Conservation (phyloP, 305 asterid genomes). For the Fraxinus xanthoxyloides region DNA sequence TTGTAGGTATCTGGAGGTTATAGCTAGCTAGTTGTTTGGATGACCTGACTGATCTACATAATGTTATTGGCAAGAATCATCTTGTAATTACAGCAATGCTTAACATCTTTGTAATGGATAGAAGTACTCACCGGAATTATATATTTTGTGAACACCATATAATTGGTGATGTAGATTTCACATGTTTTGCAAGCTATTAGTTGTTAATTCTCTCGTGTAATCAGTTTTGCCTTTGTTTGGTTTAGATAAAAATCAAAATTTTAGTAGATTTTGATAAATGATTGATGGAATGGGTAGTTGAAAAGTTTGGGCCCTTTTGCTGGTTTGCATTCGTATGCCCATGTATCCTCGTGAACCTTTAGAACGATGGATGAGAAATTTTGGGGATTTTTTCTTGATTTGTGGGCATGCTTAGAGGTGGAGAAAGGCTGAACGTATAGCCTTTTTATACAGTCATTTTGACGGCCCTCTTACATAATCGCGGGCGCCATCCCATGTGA, state of each 20-base stretch:
- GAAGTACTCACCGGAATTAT: constrained; percentile 7
- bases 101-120: constrained; percentile 23
- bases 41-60: constrained; percentile 30
- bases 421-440: too few relatives aligned
- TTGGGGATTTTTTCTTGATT: background rate
- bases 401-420: too few relatives aligned
- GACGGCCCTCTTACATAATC: too few relatives aligned
- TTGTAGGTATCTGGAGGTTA: constrained; percentile 33
- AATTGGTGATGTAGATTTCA: constrained; percentile 18
- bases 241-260: background rate
- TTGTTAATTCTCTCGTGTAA: background rate
- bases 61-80: constrained; percentile 26
- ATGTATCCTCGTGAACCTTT: background rate
- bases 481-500: too few relatives aligned
- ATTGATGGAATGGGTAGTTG: background rate
- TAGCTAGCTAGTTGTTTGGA: constrained; percentile 30
- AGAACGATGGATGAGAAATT: background rate
- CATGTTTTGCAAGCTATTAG: background rate
- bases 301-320: background rate
- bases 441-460: too few relatives aligned
- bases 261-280: background rate
- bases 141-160: constrained; percentile 18
- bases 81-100: constrained; percentile 34
- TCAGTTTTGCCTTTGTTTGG: background rate
- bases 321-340: background rate